Base-by-base conservation (phyloP, 371 early-diverging fungal species). In the Mortierella sp. region DNA sequence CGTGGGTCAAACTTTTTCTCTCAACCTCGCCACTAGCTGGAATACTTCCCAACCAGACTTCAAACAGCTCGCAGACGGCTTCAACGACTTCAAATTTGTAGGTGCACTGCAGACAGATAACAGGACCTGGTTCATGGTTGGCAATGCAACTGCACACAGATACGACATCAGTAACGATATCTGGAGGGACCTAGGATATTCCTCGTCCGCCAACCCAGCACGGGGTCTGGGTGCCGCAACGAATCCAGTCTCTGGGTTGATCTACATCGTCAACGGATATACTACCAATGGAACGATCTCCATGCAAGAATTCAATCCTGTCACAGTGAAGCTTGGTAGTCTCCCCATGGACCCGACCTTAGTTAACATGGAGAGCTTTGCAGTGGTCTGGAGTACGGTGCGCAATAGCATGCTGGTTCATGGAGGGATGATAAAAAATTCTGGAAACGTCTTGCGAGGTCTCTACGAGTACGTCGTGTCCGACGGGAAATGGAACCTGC, bases 61-160 rank as follows among this genome's bases (percentile, higher is more conserved):
- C 23, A 57, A 49, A 17, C 17, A 30, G 4, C 44, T 62, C 5
- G 32, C 58, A 6, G 30, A 50, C 11, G 58, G 46, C 2, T 42
- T 54, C 7, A 24, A 37, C 12, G 52, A 61, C 30, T 61, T 37
- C 41, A 52, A n/a, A 14, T 43, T 39, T 5, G 28, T 55, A 7
- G 44, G 46, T 31, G n/a, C 63, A 0, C 37, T 72, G 6, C 17
- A 44, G 8, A 21, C 11, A 21, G 50, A 61, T 54, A 37, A 53
- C 19, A 42, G 21, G 4, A 44, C 6, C 15, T 52, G 59, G 58
- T 31, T 62, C 44, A 27, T 81, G 71, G 14, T 81, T 63, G 34
- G 72, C 57, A 15, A 70, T 56, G 50, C 64, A 66, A 46, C 78
- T 48, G 48, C 67, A 44, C 17, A 78, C 80, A n/a, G 79, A 49